Evolutionary conservation across 345 rosid genomes (phyloP), one percentile per base, ranked within the genome.

Genomic region (Dovyalis caffra): DNA sequence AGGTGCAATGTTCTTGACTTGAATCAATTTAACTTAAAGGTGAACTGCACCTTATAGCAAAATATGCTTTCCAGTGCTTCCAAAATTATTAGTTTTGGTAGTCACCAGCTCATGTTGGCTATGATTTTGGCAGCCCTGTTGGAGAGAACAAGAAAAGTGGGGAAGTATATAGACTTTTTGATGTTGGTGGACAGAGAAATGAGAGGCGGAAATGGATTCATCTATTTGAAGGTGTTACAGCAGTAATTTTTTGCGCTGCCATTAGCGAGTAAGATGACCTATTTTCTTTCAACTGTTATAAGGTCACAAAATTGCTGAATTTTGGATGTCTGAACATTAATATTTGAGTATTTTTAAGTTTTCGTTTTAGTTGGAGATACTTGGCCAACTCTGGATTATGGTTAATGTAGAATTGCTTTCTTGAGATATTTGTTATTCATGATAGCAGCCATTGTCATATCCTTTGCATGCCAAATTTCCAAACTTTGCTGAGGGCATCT

Each of bases 201-300:
- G 99, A 96, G 88, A 90, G 98, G 76, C 92, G 99, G 82, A 96
- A 95, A 83, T 95, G 99, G 99, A 95, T 95, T 80, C 99, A 95
- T 89, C 88, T 95, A 57, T 95, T 95, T 83, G 99, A 95, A 86
- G 99, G 99, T 58, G 98, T 95, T 71, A 89, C 99, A 1, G 97
- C 99, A 77, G 98, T 95, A 63, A 95, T 95, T 38, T 91, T 95
- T 84, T 95, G 99, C 77, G 98, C 91, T 67, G 98, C 98, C 72
- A 93, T 95, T 40, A 95, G 99, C 90, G 99, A 95, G 99, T 95
- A 93, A 93, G 98, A 74, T 66, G 67, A 16, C 23, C 32, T 72
- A 32, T 68, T 31, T 67, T 65, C 58, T 6, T 70, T 66, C 33
- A 15, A 26, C 14, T 21, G 53, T 62, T 58, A 70, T 56, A 31